Evolutionary conservation across 148 eudicot species (phyloP), one percentile per base, ranked within the genome.

Genomic region (Spergularia bocconei): DNA sequence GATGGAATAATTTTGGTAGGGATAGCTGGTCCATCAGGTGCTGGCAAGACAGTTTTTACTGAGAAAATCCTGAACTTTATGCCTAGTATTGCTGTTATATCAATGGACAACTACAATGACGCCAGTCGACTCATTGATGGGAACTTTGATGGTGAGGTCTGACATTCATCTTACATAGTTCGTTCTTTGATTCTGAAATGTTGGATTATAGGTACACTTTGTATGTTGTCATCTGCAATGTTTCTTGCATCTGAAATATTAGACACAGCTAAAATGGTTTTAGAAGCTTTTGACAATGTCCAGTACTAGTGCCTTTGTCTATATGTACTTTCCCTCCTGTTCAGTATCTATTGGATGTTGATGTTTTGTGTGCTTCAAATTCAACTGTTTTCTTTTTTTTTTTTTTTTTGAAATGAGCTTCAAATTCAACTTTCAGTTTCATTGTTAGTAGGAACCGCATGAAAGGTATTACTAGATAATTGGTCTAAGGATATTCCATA

Each of bases 11-110:
- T 88, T 71, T 82, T 92, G 11, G 94, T 92, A 19, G 97, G 97
- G 77, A 87, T 92, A 20, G 97, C 97, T 19, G 97, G 97, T 36
- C 94, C 97, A 7, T 92, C 97, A 15, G 97, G 97, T 63, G 92
- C 97, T 72, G 97, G 97, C 64, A 92, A 92, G 85, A 88, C 92
- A 3, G 90, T 92, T 36, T 90, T 92, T 60, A 90, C 94, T 0
- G 97, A 90, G 63, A 92, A 92, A 80, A 78, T 90, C 77, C 83
- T 85, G 62, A 87, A 79, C 79, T 88, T 92, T 77, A 88, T 88
- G 91, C 97, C 94, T 61, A 88, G 94, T 79, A 80, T 92, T 78
- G 94, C 88, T 72, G 86, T 90, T 60, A 92, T 92, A 80, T 84
- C 84, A 54, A 92, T 92, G 97, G 97, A 92, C 78, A 84, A 88